Conservation (phyloP, 345 rosid genomes). For the Anacardium occidentale region DNA sequence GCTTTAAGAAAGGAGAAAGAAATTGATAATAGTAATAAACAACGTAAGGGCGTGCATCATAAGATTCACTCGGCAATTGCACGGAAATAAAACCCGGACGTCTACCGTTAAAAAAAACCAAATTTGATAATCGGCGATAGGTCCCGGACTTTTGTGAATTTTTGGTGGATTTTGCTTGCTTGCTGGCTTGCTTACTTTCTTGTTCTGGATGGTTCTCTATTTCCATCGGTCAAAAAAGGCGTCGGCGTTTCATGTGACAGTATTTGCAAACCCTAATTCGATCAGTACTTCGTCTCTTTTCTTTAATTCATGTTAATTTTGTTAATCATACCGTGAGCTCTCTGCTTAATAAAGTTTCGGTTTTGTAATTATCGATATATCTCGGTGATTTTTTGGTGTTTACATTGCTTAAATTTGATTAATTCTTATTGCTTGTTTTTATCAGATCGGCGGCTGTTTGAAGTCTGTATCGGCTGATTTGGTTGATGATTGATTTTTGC, state of each 20-base stretch:
- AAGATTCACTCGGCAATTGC: constrained; percentile 33
- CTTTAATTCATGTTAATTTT: constrained; percentile 2
- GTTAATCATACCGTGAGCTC: constrained; percentile 20
- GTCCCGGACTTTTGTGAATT: constrained; percentile 51
- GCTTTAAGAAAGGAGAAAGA: background rate
- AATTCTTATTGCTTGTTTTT: constrained; percentile 11
- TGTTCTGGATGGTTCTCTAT: constrained; percentile 18
- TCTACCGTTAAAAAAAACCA: constrained; percentile 41
- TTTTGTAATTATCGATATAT: constrained; percentile 8
- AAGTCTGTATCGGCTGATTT: constrained; percentile 28
- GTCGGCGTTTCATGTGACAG: constrained; percentile 29
- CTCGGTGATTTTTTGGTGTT: constrained; percentile 14
- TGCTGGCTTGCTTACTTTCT: no score
- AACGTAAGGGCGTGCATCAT: constrained; percentile 27
- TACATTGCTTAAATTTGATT: constrained; percentile 21
- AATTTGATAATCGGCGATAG: constrained; percentile 70
- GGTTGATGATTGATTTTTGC: constrained; percentile 28
- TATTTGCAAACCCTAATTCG: constrained; percentile 42
- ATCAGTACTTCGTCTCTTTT: constrained; percentile 18
- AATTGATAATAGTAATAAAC: background rate
- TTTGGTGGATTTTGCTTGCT: constrained; percentile 7
- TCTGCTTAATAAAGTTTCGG: background rate
- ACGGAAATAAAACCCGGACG: constrained; percentile 75
- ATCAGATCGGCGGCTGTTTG: constrained; percentile 46
- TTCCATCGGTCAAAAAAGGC: constrained; percentile 30